phyloP scores from a whole-genome alignment of 2,329 filamentous ascomycete genomes.

The Pestalotiopsis sp. region DNA sequence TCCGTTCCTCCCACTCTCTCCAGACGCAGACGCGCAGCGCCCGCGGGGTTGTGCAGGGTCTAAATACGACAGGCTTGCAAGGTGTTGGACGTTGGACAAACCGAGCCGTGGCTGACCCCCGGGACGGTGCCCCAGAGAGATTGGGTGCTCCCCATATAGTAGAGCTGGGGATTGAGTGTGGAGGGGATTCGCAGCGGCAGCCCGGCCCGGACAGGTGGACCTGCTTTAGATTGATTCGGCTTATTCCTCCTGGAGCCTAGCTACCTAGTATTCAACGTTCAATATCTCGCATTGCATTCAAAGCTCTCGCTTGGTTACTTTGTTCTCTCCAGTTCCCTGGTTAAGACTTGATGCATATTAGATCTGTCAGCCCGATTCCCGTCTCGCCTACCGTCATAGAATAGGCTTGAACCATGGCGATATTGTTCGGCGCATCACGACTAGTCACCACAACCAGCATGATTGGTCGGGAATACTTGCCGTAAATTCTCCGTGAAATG shows the following conservation, averaged over 20 bases:
- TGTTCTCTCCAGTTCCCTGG: neutral
- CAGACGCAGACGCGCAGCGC: slow-evolving; percentile 18
- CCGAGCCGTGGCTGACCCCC: neutral
- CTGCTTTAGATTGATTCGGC: slow-evolving; percentile 34
- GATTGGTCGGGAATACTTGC: slow-evolving; percentile 12
- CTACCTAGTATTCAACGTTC: neutral
- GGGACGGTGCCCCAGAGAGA: neutral
- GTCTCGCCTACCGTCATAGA: neutral
- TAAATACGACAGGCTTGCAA: slow-evolving; percentile 17
- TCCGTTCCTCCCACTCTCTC: slow-evolving; percentile 27
- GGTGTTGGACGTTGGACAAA: neutral
- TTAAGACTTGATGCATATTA: neutral
- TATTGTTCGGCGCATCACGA: neutral
- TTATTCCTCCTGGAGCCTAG: slow-evolving; percentile 28
- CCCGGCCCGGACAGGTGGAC: slow-evolving; percentile 33
- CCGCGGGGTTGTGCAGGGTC: slow-evolving; percentile 34
- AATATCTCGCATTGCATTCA: neutral
- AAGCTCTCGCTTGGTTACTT: neutral
- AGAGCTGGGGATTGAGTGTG: neutral
- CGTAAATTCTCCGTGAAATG: slow-evolving; percentile 12
- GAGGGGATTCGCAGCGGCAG: slow-evolving; percentile 28
- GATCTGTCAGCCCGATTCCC: slow-evolving; percentile 1
- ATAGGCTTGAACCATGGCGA: neutral
- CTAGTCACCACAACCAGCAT: neutral
- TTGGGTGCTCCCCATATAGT: neutral